A percentile compares a stretch with the other conserved stretches of the same genome.
These are phyloP conservation scores for Basipetospora chlamydospora DNA, from an alignment of 2,329 filamentous ascomycete genomes.

Conservation along the genomic window DNA sequence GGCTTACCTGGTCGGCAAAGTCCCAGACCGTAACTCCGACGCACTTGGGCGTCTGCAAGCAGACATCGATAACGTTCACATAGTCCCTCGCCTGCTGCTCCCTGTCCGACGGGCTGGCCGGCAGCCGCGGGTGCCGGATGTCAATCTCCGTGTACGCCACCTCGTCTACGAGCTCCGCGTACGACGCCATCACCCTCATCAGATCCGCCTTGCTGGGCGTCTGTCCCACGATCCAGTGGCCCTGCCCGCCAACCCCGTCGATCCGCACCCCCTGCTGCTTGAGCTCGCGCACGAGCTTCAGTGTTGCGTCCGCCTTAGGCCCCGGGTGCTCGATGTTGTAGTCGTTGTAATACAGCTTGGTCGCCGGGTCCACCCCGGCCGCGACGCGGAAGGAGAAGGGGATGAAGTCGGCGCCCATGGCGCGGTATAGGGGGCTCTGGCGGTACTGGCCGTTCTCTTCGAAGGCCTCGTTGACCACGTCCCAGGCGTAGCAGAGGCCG, in stretches of 20 bases:
- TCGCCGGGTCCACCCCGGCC: constrained; percentile 28
- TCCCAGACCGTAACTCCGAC: constrained; percentile 25
- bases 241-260: constrained; percentile 37
- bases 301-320: constrained; percentile 20
- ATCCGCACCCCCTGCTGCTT: constrained; percentile 27
- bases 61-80: constrained; percentile 17
- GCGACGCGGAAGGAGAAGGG: constrained; percentile 35
- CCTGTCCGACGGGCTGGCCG: constrained; percentile 22
- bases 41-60: constrained; percentile 16
- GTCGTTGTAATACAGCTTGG: constrained; percentile 47
- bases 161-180: constrained; percentile 28
- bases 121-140: constrained; percentile 29
- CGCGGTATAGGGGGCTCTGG: constrained; percentile 31
- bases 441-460: constrained; percentile 38
- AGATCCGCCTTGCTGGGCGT: constrained; percentile 20
- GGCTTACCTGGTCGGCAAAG: constrained; percentile 16
- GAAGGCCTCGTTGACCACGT: constrained; percentile 48
- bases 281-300: constrained; percentile 20
- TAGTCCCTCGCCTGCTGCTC: constrained; percentile 31
- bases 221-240: constrained; percentile 29
- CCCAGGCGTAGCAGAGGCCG: constrained; percentile 47
- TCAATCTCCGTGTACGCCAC: constrained; percentile 27
- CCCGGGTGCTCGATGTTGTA: constrained; percentile 35
- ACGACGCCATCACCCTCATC: constrained; percentile 27
- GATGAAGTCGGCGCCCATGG: constrained; percentile 37